Evolutionary conservation across 2,329 filamentous ascomycete genomes (phyloP).

Genomic region (Pleurostoma richardsiae): DNA sequence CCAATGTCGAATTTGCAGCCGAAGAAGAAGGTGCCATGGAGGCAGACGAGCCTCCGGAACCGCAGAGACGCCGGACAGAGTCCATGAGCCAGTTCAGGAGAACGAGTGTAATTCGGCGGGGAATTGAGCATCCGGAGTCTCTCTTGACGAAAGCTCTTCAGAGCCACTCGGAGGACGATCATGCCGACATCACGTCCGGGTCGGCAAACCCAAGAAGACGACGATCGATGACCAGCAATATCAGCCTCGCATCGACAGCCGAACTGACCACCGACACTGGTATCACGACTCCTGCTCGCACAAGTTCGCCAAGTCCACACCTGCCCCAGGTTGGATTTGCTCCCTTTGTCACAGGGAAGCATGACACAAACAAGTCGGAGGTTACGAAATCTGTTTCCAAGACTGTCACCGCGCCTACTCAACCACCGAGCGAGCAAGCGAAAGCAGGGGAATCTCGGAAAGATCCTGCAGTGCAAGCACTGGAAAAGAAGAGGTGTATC

Average conservation of each 20-base stretch:
- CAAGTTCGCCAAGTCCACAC: constrained; percentile 86
- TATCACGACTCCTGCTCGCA: constrained; percentile 81
- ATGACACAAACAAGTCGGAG: no score
- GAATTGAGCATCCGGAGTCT: constrained; percentile 63
- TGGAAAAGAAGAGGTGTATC: constrained; percentile 81
- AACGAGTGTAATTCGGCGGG: constrained; percentile 37
- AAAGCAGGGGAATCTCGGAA: constrained; percentile 23
- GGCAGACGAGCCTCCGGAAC: constrained; percentile 83
- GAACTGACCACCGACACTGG: constrained; percentile 95
- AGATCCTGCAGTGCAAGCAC: constrained; percentile 55
- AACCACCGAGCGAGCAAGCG: constrained; percentile 10
- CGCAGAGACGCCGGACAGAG: constrained; percentile 15
- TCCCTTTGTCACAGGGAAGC: constrained; percentile 17
- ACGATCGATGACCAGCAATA: constrained; percentile 72
- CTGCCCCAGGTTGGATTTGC: constrained; percentile 52
- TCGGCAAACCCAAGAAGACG: constrained; percentile 34
- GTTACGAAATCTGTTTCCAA: no score
- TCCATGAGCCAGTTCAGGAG: constrained; percentile 36
- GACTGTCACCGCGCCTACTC: no score
- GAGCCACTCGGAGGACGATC: constrained; percentile 56
- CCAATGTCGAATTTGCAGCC: constrained; percentile 33
- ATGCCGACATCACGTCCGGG: constrained; percentile 28
- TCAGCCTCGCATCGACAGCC: constrained; percentile 76
- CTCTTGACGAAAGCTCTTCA: constrained; percentile 82
- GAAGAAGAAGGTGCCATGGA: constrained; percentile 67